Conservation (phyloP, 345 rosid genomes). For the Eucalyptus sp. region DNA sequence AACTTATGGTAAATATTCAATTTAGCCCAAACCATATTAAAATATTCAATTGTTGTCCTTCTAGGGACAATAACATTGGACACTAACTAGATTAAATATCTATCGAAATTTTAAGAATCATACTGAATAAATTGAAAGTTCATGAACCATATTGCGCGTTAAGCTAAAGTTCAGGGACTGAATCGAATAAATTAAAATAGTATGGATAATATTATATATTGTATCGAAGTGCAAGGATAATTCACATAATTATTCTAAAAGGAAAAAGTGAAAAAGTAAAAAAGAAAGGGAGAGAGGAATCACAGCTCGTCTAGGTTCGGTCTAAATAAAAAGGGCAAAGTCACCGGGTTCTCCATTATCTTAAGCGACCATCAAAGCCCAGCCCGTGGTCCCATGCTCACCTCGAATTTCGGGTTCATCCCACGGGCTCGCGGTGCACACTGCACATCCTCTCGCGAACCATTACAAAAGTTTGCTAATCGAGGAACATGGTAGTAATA, state of each 20-base stretch:
- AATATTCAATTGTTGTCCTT: too few species aligned
- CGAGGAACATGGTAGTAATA: neutral
- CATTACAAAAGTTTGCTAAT: neutral
- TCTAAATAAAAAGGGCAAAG: neutral
- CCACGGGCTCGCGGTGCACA: neutral
- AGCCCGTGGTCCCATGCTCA: neutral
- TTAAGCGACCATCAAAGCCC: neutral
- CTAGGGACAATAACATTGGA: too few species aligned
- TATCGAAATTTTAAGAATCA: too few species aligned
- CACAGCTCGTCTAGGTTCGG: neutral
- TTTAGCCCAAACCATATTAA: too few species aligned
- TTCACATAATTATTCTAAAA: neutral
- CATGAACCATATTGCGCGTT: fast-evolving
- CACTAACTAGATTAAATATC: too few species aligned
- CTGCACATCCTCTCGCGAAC: neutral
- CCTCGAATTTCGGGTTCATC: neutral
- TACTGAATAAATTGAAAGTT: too few species aligned
- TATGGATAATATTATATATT: too few species aligned
- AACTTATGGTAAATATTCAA: too few species aligned
- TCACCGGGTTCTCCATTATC: neutral
- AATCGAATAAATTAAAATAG: too few species aligned
- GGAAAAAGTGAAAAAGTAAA: neutral
- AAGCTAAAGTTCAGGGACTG: fast-evolving
- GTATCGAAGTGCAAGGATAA: too few species aligned
- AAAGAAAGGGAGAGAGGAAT: neutral